phyloP scores from a whole-genome alignment of 257 asterid species.

The Solanum neorickii region DNA sequence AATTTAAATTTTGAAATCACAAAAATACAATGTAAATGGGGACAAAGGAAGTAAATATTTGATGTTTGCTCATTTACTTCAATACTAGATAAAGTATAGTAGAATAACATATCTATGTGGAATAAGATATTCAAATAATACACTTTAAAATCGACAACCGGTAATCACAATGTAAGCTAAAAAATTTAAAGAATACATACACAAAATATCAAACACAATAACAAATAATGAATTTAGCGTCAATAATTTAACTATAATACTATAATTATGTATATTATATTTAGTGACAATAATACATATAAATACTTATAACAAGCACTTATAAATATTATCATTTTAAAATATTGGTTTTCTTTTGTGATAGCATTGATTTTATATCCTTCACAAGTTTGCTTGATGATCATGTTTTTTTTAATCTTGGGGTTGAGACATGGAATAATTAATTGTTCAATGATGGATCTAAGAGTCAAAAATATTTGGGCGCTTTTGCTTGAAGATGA shows the following conservation, averaged over 20 bases:
- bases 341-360: too few relatives aligned
- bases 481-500: neutral
- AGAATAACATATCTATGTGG: neutral
- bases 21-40: too few relatives aligned
- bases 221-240: too few relatives aligned
- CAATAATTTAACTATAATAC: too few relatives aligned
- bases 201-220: too few relatives aligned
- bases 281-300: too few relatives aligned
- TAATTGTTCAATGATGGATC: neutral
- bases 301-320: too few relatives aligned
- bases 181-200: too few relatives aligned
- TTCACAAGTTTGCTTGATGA: neutral
- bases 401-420: neutral
- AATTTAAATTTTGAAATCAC: too few relatives aligned
- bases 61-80: neutral
- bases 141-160: neutral
- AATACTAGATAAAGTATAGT: neutral
- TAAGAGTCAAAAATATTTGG: neutral
- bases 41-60: neutral
- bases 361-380: neutral
- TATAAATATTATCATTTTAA: too few relatives aligned
- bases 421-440: neutral
- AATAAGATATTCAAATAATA: neutral
- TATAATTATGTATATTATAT: too few relatives aligned
- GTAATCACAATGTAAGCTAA: too few relatives aligned